Base-by-base conservation (phyloP, 2,329 filamentous ascomycete genomes). In the Claviceps monticola region DNA sequence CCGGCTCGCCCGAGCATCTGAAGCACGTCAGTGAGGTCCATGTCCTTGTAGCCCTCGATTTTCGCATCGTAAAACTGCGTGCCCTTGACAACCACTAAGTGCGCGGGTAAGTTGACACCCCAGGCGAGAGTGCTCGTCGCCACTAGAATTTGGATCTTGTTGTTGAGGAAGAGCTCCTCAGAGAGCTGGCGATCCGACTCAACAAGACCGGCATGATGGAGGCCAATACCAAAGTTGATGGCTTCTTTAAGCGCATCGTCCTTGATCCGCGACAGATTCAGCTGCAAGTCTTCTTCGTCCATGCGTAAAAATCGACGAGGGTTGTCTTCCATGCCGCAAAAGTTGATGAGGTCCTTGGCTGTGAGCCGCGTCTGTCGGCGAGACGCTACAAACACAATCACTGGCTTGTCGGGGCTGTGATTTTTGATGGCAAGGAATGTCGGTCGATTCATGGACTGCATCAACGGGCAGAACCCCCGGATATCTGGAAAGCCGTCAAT, bases 41-140 rank as follows among this genome's bases (percentile, higher is more conserved):
- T 98, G 66, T 98, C 94, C 64, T 88, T 93, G 71, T 98, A 98
- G 0, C 86, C 91, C 71, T 97, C 93, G 4, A 88, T 93, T 69
- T 98, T 98, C 41, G 93, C 93, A 61, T 98, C 93, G 64, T 94
- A 98, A 71, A 87, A 98, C 62, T 98, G 94, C 0, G 93, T 98
- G 51, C 93, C 93, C 67, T 98, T 98, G 54, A 98, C 94, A 1
- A 98, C 87, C 2, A 98, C 93, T 5, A 98, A 75, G 69, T 98
- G 94, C 1, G 94, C 93, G 0, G 94, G 94, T 61, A 98, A 73
- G 65, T 98, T 98, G 61, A 98, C 91, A 69, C 93, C 94, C 93
- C 93, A 98, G 0, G 93, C 93, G 26, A 98, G 78, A 0, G 94
- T 98, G 64, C 88, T 95, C 0, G 93, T 98, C 3, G 93, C 93